Evolutionary conservation across 164 flowering plant species (phyloP), one percentile per base, ranked within the genome.

Genomic region (Litsea cubeba): DNA sequence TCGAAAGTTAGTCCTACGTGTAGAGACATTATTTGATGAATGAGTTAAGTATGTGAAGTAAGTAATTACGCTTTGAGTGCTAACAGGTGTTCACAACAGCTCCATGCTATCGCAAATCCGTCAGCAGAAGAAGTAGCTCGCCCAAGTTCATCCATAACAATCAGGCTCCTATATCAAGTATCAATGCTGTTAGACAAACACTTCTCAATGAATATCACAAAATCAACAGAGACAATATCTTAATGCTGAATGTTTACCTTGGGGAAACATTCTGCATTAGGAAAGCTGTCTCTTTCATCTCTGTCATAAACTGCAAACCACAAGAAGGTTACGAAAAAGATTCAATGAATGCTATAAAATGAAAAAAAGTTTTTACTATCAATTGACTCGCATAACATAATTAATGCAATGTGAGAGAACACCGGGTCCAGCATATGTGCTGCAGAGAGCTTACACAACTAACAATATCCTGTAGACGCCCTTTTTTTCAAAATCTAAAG

Each of bases 261-360:
- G 81, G 78, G 58, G 99, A 82, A 76, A 88, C 86, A 85, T 92
- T 96, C 80, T 96, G 99, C 97, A 96, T 86, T 72, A 94, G 72
- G 82, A 92, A 96, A 78, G 98, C 97, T 35, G 97, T 93, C 85
- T 96, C 99, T 83, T 85, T 92, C 99, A 96, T 96, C 88, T 96
- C 99, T 71, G 97, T 96, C 99, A 96, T 92, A 80, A 96, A 94
- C 98, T 95, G 90, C 68, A 78, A 71, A 81, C 46, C 12, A n/a
- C 30, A 78, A 78, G 12, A 12, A 51, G 24, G 58, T 24, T 22
- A 8, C 2, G 22, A 24, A 30, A 50, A 54, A 32, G 50, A 25
- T 14, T 49, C 62, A 28, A 40, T 68, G 54, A 40, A 18, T 20
- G n/a, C 12, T 18, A 46, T 40, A 40, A 20, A 40, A 40, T 68